A percentile compares a stretch with the other conserved stretches of the same genome.
Evolutionary conservation across 1,284 basidiomycete genomes (phyloP).

Genomic region (Thelephora terrestris): DNA sequence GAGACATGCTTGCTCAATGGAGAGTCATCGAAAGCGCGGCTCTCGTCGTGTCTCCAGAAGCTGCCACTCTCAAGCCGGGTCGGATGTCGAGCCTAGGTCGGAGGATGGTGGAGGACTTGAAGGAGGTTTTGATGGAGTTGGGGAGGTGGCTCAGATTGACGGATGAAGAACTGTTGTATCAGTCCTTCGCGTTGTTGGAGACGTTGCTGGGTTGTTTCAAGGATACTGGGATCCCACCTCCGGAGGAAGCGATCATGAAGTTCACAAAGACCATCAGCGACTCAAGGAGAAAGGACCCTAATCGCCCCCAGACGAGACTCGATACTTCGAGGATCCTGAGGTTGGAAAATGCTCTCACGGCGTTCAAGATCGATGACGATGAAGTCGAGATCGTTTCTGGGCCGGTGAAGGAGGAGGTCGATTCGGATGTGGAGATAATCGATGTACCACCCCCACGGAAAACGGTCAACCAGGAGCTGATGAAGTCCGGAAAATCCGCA

Average conservation of each 20-base stretch:
- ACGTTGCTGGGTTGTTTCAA: slow-evolving; percentile 65
- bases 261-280: slow-evolving; percentile 51
- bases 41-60: slow-evolving; percentile 23
- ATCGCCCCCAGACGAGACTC: slow-evolving; percentile 39
- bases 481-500: not conserved
- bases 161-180: slow-evolving; percentile 80
- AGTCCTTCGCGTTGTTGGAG: slow-evolving; percentile 75
- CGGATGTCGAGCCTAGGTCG: slow-evolving; percentile 44
- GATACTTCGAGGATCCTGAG: slow-evolving; percentile 44
- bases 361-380: slow-evolving; percentile 43
- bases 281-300: slow-evolving; percentile 36
- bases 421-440: slow-evolving; percentile 7
- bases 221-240: slow-evolving; percentile 42
- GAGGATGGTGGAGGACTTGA: slow-evolving; percentile 70
- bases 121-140: slow-evolving; percentile 69
- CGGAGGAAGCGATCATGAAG: slow-evolving; percentile 39
- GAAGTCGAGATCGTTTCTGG: slow-evolving; percentile 37
- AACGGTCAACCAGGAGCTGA: not conserved
- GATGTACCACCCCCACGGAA: not conserved
- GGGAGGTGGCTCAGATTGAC: slow-evolving; percentile 84
- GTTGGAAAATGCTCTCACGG: slow-evolving; percentile 47
- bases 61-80: slow-evolving; percentile 20
- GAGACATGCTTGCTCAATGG: slow-evolving; percentile 75
- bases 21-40: slow-evolving; percentile 69
- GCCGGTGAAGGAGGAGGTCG: slow-evolving; percentile 8